A percentile compares a stretch with the other conserved stretches of the same genome.
Evolutionary conservation across 805 yeast genomes (phyloP).

Genomic region (Brettanomyces naardenensis): DNA sequence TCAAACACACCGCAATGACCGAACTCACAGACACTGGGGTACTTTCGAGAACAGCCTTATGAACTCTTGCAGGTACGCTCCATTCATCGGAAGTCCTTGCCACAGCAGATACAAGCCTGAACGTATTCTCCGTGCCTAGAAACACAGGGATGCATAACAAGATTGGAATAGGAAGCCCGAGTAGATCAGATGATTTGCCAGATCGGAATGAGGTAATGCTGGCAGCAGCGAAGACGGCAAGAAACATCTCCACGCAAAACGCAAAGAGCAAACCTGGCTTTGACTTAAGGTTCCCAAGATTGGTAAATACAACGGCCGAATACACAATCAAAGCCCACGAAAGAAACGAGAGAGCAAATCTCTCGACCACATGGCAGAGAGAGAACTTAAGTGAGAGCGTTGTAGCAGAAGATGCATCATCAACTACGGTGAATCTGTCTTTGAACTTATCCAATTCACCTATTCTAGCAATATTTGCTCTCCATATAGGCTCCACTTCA

Average conservation of each 20-base stretch:
- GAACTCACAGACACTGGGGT: constrained; percentile 30
- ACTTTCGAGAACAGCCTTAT: constrained; percentile 28
- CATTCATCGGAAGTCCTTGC: constrained; percentile 34
- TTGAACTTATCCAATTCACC: constrained; percentile 11
- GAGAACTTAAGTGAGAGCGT: not conserved
- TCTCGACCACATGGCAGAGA: constrained; percentile 3
- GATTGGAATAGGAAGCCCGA: constrained; percentile 32
- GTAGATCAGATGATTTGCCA: constrained; percentile 19
- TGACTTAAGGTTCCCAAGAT: constrained; percentile 36
- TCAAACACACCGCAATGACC: constrained; percentile 18
- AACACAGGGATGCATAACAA: constrained; percentile 34
- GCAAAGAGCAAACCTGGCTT: constrained; percentile 38
- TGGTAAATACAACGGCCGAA: constrained; percentile 30
- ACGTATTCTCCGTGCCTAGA: constrained; percentile 40
- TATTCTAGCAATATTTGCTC: constrained; percentile 3
- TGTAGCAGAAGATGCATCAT: not conserved
- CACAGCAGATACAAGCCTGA: constrained; percentile 34
- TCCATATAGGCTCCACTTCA: not conserved
- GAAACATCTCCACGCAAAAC: constrained; percentile 29
- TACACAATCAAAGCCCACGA: constrained; percentile 17
- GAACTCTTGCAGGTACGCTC: constrained; percentile 30
- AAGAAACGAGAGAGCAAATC: not conserved
- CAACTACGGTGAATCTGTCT: constrained; percentile 15
- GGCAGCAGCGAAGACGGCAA: constrained; percentile 35
- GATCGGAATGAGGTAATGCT: constrained; percentile 32